Evolutionary conservation across 2,329 filamentous ascomycete species (phyloP).

Genomic region (Tolypocladium ophioglossoides): DNA sequence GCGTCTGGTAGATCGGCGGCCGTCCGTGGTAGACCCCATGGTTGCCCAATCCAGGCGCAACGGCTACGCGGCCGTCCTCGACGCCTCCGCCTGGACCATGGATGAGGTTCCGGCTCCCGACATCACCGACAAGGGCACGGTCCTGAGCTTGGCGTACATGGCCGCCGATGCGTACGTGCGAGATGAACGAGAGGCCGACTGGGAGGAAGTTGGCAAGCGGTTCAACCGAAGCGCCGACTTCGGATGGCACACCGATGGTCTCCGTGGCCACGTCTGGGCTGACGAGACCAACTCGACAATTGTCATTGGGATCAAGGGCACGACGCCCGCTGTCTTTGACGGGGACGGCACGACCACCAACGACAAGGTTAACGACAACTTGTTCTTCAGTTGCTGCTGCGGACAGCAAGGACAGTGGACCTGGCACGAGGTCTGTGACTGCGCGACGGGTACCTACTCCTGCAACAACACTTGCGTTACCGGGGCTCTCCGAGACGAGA

Average conservation of each 20-base stretch:
- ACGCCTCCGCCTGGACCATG: constrained; percentile 68
- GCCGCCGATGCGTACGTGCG: constrained; percentile 82
- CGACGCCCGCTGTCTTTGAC: constrained; percentile 82
- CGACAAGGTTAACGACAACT: constrained; percentile 95
- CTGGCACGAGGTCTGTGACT: constrained; percentile 90
- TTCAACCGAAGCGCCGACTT: constrained; percentile 87
- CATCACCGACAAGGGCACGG: constrained; percentile 72
- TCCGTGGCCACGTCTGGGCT: constrained; percentile 86
- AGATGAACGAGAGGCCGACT: constrained; percentile 60
- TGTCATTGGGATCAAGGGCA: constrained; percentile 88
- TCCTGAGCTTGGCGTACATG: constrained; percentile 79
- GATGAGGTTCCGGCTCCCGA: constrained; percentile 74
- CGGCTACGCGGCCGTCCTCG: constrained; percentile 57
- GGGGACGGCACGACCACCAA: constrained; percentile 95
- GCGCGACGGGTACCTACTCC: constrained; percentile 73
- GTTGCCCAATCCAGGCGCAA: constrained; percentile 60
- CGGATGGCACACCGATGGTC: constrained; percentile 82
- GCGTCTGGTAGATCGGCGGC: constrained; percentile 67
- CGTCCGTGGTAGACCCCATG: constrained; percentile 66
- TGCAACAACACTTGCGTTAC: constrained; percentile 89
- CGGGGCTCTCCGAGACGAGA: constrained; percentile 65
- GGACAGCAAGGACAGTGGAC: constrained; percentile 83
- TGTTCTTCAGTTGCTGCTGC: constrained; percentile 97
- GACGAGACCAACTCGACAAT: constrained; percentile 79
- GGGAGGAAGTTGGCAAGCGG: constrained; percentile 67